phyloP scores from a whole-genome alignment of 176 grass and related monocot genomes.

The Alopecurus myosuroides region DNA sequence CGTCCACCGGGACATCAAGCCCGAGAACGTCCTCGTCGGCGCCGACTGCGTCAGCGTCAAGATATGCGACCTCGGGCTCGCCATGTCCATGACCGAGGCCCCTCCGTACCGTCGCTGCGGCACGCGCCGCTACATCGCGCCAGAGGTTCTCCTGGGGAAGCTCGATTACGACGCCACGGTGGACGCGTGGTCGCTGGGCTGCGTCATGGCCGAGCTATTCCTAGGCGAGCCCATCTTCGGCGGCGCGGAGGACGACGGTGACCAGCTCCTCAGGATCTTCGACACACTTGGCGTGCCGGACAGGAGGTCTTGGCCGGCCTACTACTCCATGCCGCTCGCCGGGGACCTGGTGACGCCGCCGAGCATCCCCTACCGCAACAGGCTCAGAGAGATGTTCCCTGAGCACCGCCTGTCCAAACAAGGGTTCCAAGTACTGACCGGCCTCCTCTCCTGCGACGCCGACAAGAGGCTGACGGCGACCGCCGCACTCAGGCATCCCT shows the following conservation, averaged over 20 bases:
- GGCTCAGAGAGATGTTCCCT: not conserved
- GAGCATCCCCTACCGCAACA: not conserved
- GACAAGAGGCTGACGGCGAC: not conserved
- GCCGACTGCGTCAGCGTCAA: not conserved
- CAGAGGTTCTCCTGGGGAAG: not conserved
- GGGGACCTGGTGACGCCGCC: not conserved
- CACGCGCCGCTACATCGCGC: not conserved
- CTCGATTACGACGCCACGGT: not conserved
- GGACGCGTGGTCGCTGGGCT: not conserved
- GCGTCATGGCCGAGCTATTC: not conserved
- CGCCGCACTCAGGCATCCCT: not conserved
- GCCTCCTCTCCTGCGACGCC: not conserved
- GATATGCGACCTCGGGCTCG: not conserved
- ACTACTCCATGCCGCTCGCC: not conserved
- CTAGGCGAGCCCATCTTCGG: not conserved
- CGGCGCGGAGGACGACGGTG: not conserved
- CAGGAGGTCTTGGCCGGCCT: not conserved
- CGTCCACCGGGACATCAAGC: slow-evolving; percentile 53
- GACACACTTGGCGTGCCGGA: not conserved
- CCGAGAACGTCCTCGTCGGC: slow-evolving; percentile 33
- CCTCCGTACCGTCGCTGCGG: not conserved
- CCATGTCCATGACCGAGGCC: not conserved
- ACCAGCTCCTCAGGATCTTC: not conserved
- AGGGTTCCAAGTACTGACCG: not conserved
- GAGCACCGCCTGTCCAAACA: not conserved